Percentiles rank a stretch among this genome's conserved stretches.
Evolutionary conservation across 1,139 yeast genomes (phyloP).

Genomic region (Barnettozyma hawaiiensis): DNA sequence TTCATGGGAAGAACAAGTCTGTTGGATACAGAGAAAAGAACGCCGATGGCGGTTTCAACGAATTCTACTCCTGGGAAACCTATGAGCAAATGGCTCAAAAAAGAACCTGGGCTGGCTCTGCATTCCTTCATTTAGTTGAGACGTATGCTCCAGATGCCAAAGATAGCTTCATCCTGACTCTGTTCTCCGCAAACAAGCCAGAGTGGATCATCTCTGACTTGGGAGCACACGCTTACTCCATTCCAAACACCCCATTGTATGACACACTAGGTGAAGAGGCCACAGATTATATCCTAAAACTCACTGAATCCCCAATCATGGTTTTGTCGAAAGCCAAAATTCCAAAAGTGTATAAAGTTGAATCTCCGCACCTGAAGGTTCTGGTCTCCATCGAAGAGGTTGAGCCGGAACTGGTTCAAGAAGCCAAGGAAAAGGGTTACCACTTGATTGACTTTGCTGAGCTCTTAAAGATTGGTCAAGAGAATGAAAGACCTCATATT

Average conservation of each 20-base stretch:
- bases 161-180: slow-evolving; percentile 22
- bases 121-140: slow-evolving; percentile 21
- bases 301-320: slow-evolving; percentile 37
- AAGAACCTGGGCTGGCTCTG: slow-evolving; percentile 26
- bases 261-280: slow-evolving; percentile 40
- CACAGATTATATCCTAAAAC: slow-evolving; percentile 33
- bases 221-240: slow-evolving; percentile 35
- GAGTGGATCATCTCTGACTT: slow-evolving; percentile 33
- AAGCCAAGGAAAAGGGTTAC: slow-evolving; percentile 19
- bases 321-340: slow-evolving; percentile 36
- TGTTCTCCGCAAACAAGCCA: slow-evolving; percentile 28
- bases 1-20: slow-evolving; percentile 28
- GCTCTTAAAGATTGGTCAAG: slow-evolving; percentile 36
- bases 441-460: slow-evolving; percentile 20
- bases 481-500: slow-evolving; percentile 32
- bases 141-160: slow-evolving; percentile 21
- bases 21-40: slow-evolving; percentile 32
- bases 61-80: slow-evolving; percentile 23
- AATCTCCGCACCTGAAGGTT: slow-evolving; percentile 21
- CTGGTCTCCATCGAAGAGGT: slow-evolving; percentile 26
- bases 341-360: slow-evolving; percentile 22
- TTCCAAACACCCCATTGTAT: slow-evolving; percentile 39
- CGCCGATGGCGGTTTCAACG: slow-evolving; percentile 14
- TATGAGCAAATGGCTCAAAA: slow-evolving; percentile 20
- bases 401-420: slow-evolving; percentile 14